A percentile compares a stretch with the other conserved stretches of the same genome.
Evolutionary conservation across 2,329 filamentous ascomycete genomes (phyloP).

Genomic region (Pseudogymnoascus sp.): DNA sequence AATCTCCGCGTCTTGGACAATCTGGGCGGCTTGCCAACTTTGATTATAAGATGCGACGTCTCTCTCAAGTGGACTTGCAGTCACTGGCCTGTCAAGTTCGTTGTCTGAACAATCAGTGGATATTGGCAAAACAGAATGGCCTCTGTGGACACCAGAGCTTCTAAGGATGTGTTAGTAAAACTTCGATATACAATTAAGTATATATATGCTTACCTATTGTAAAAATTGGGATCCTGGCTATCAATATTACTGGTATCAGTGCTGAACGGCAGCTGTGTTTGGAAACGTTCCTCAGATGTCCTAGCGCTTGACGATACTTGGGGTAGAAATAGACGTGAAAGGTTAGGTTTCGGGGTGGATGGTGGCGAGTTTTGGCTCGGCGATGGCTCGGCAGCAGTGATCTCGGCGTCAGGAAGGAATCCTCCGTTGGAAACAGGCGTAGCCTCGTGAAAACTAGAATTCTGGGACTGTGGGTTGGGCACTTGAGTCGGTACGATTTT

Average conservation of each 20-base stretch:
- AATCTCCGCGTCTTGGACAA: background rate
- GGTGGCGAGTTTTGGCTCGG: background rate
- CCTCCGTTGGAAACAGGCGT: background rate
- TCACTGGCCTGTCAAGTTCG: background rate
- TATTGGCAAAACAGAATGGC: background rate
- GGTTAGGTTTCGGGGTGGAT: background rate
- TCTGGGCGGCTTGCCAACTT: slow-evolving; percentile 1
- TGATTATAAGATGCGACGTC: background rate
- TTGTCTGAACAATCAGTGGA: background rate
- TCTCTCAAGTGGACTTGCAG: background rate
- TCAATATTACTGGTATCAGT: background rate
- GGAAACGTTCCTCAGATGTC: background rate
- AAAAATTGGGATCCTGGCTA: background rate
- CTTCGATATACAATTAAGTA: background rate
- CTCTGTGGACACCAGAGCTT: background rate
- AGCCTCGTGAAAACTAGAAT: slow-evolving; percentile 1
- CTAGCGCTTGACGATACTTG: background rate
- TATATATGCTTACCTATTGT: background rate
- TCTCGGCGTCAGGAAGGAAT: background rate
- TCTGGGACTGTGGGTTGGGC: background rate
- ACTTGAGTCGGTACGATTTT: background rate
- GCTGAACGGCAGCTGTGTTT: background rate
- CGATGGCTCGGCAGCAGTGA: background rate
- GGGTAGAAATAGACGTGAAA: slow-evolving; percentile 1
- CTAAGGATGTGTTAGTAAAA: background rate